phyloP scores from a whole-genome alignment of 2,329 filamentous ascomycete species.

The Cladosporium sp. region DNA sequence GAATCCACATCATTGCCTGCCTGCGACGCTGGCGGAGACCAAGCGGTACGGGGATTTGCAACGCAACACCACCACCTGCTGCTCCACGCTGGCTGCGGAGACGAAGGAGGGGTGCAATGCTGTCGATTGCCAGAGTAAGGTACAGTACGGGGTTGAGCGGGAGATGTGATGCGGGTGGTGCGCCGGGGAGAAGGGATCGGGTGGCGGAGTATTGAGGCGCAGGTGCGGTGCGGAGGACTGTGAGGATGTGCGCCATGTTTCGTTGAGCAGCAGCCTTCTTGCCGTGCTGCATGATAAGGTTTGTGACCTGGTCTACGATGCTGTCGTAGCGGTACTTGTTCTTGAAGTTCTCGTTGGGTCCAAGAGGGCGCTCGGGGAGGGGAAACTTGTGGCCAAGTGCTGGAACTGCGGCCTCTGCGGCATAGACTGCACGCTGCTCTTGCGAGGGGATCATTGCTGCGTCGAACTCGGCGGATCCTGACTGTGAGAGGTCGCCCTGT shows the following conservation, averaged over 20 bases:
- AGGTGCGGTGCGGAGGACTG: constrained; percentile 75
- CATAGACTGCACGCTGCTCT: constrained; percentile 23
- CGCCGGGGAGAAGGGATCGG: constrained; percentile 68
- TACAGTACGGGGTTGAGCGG: constrained; percentile 87
- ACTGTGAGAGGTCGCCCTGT: constrained; percentile 4
- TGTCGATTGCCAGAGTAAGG: constrained; percentile 86
- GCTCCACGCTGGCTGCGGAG: constrained; percentile 72
- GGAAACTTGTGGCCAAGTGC: constrained; percentile 70
- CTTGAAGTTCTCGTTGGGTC: constrained; percentile 60
- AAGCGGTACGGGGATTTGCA: constrained; percentile 79
- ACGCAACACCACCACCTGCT: constrained; percentile 77
- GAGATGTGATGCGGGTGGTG: constrained; percentile 70
- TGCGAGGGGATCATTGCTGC: constrained; percentile 25
- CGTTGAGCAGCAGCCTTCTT: constrained; percentile 87
- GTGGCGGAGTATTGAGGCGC: constrained; percentile 70
- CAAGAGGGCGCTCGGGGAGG: constrained; percentile 62
- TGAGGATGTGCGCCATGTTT: constrained; percentile 83
- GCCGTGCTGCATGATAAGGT: constrained; percentile 85
- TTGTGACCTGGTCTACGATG: constrained; percentile 80
- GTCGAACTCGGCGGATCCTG: constrained; percentile 18
- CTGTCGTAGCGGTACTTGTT: constrained; percentile 65
- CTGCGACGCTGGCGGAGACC: constrained; percentile 60
- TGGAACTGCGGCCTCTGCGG: constrained; percentile 13
- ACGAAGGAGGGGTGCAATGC: constrained; percentile 80
- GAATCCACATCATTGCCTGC: constrained; percentile 80